Percentiles rank a stretch among this genome's conserved stretches.
Conservation (phyloP, 2,329 filamentous ascomycete species). For the Exophiala viscosa region DNA sequence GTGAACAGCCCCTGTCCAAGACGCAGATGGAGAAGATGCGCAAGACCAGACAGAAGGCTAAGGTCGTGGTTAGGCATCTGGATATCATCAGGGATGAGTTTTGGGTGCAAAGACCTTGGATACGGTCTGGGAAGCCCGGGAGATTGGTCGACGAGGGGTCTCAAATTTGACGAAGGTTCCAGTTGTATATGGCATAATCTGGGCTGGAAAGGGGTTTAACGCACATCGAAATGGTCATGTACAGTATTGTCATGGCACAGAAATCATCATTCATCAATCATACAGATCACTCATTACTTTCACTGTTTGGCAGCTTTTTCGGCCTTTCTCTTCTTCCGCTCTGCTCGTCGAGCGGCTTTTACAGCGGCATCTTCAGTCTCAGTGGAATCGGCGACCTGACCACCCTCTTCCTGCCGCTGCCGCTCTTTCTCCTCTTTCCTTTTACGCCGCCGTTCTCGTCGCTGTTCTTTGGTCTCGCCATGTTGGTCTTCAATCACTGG, state of each 20-base stretch:
- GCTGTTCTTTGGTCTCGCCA: constrained; percentile 24
- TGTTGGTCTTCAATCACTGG: not conserved
- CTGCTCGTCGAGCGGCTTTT: constrained; percentile 19
- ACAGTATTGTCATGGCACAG: not conserved
- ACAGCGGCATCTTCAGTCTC: constrained; percentile 9
- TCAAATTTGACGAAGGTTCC: not conserved
- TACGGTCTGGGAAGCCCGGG: constrained; percentile 36
- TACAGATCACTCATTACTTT: not conserved
- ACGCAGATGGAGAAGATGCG: constrained; percentile 79
- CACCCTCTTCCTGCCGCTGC: not conserved
- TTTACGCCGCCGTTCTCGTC: constrained; percentile 19
- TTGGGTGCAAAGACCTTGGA: constrained; percentile 83
- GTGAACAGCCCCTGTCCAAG: constrained; percentile 47
- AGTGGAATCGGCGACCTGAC: not conserved
- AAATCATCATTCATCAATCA: not conserved
- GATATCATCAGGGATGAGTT: constrained; percentile 96
- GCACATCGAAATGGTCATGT: too few relatives aligned
- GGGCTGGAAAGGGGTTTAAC: not conserved
- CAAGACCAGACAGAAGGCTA: constrained; percentile 76
- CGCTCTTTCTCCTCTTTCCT: constrained; percentile 22
- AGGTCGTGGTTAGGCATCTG: constrained; percentile 75
- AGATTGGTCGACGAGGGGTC: not conserved
- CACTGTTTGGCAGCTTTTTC: constrained; percentile 11
- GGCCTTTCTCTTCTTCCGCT: constrained; percentile 21
- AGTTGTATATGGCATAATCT: not conserved